Evolutionary conservation across 306 rosid genomes (phyloP).

Genomic region (Leucaena leucocephala): DNA sequence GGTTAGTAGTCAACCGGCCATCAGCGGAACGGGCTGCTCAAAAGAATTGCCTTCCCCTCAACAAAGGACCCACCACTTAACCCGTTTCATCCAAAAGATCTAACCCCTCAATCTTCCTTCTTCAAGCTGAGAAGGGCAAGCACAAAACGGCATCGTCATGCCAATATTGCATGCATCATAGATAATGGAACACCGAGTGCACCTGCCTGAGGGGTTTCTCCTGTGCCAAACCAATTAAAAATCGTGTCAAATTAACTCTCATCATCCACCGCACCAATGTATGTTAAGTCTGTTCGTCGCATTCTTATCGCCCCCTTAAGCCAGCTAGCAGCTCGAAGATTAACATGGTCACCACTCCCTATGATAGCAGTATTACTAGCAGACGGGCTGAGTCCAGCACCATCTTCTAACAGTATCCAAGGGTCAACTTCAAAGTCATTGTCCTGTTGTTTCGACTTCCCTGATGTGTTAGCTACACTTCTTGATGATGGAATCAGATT

Average conservation of each 20-base stretch:
- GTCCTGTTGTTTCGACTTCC: constrained; percentile 74
- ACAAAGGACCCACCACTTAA: constrained; percentile 40
- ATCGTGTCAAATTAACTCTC: constrained; percentile 68
- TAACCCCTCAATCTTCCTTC: constrained; percentile 47
- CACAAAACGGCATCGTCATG: constrained; percentile 46
- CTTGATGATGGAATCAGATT: constrained; percentile 49
- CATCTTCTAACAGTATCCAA: constrained; percentile 88
- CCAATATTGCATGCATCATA: constrained; percentile 45
- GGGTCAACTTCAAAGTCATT: constrained; percentile 79
- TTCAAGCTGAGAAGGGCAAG: constrained; percentile 36
- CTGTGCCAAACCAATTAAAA: constrained; percentile 47
- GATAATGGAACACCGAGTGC: constrained; percentile 33
- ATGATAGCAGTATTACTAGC: constrained; percentile 56
- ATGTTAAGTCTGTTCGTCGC: constrained; percentile 85
- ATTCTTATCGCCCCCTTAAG: constrained; percentile 94
- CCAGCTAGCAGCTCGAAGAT: constrained; percentile 81
- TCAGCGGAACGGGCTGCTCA: constrained; percentile 33
- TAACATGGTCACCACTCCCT: constrained; percentile 69
- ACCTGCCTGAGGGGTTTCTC: constrained; percentile 53
- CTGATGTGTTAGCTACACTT: constrained; percentile 46
- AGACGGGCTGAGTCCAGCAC: constrained; percentile 78
- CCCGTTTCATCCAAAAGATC: constrained; percentile 27
- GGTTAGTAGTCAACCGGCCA: constrained; percentile 62
- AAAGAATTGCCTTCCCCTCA: constrained; percentile 38
- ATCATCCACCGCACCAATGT: constrained; percentile 81